Base-by-base conservation (phyloP, 768 basidiomycete species). In the Boletus rex-veris region DNA sequence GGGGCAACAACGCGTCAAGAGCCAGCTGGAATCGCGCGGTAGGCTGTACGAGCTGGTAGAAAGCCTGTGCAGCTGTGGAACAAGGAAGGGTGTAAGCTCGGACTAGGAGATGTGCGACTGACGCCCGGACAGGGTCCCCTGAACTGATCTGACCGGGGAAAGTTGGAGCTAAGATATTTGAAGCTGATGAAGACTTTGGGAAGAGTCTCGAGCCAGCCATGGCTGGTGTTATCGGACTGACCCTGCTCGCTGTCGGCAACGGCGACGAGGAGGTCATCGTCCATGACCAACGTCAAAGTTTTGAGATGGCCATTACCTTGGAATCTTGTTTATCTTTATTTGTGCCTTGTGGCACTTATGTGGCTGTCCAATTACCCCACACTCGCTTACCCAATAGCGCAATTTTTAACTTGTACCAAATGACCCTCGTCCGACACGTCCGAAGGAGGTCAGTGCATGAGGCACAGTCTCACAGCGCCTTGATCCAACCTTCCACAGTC, bases 21-120 rank as follows among this genome's bases (percentile, higher is more conserved):
- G 88, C 88, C 71, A 90, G 80, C 77, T 90, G 88, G 72, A 91
- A 91, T 58, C 88, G 82, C 72, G 85, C 79, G 47, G 80, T 83
- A 19, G 84, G 84, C 67, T 86, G 86, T 19, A 90, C 86, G 53
- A 89, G 80, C 69, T 88, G 85, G 35, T 77, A 73, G 69, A 89
- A 91, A 1, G 87, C 85, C 63, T 85, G 81, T 40, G 86, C 85
- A 7, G 85, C 88, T 15, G 85, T 84, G 50, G 86, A 88, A 72
- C 89, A 91, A 39, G 89, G 86, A 53, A 88, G 73, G 55, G 81
- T 75, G 70, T 81, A 82, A 9, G 86, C 86, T 67, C 77, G 78
- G 31, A 80, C 74, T 57, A 91, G 76, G 39, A 91, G 75, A 64
- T 88, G 84, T 59, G 74, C 76, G 51, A 90, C 84, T 41, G 86